These are phyloP conservation scores for Penicillium sp. DNA, from an alignment of 2,329 filamentous ascomycete species.

Conservation along the genomic window DNA sequence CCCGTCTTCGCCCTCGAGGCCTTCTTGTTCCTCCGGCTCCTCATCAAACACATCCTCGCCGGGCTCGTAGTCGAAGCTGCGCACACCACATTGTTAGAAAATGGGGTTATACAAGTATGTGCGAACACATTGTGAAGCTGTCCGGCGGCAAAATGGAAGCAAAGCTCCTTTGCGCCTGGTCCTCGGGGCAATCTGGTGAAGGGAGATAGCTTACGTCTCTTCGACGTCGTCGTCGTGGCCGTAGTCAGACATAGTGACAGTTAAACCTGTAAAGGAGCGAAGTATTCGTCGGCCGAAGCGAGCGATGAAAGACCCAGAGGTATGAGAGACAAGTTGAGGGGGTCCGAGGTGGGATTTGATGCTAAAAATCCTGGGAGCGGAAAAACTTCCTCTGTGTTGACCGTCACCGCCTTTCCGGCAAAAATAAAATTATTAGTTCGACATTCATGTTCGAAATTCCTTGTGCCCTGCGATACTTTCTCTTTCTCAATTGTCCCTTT, in stretches of 20 bases:
- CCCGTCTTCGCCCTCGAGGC: conserved; percentile 53
- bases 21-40: conserved; percentile 57
- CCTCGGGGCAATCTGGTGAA: conserved; percentile 2
- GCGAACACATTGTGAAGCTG: conserved; percentile 6
- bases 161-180: conserved; percentile 14
- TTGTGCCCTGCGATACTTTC: not conserved
- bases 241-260: conserved; percentile 66
- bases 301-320: conserved; percentile 20
- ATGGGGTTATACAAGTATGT: conserved; percentile 12
- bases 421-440: conserved; percentile 31
- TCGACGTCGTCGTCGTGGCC: conserved; percentile 65
- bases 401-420: conserved; percentile 37
- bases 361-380: conserved; percentile 30
- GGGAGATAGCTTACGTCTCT: conserved; percentile 49
- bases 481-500: not conserved
- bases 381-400: conserved; percentile 36
- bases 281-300: conserved; percentile 10
- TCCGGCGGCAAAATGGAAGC: conserved; percentile 6
- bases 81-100: conserved; percentile 26
- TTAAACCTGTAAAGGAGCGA: conserved; percentile 6
- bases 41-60: conserved; percentile 66
- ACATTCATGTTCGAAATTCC: conserved; percentile 6
- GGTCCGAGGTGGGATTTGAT: conserved; percentile 15
- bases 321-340: conserved; percentile 15
- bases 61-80: conserved; percentile 54